Evolutionary conservation across 169 alveolate genomes (phyloP).

Genomic region (Eimeria mitis): DNA sequence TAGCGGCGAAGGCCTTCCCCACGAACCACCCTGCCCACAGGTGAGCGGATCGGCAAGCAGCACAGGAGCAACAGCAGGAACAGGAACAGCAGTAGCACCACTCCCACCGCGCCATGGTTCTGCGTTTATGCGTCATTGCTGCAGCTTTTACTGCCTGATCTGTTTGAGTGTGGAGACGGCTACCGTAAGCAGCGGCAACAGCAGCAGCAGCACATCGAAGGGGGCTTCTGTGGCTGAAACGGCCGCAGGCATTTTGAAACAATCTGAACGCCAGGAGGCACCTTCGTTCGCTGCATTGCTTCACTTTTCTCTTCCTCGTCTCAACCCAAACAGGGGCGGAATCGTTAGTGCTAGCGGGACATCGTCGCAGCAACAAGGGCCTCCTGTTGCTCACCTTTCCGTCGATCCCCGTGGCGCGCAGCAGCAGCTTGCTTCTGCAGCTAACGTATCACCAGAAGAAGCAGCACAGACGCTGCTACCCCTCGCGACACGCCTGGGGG

Average conservation of each 20-base stretch:
- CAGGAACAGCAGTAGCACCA: neutral
- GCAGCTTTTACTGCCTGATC: conserved; percentile 64
- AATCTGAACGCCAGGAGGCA: conserved; percentile 30
- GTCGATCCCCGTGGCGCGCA: conserved; percentile 21
- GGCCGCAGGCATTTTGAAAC: conserved; percentile 42
- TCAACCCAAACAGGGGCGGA: neutral
- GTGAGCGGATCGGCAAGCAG: conserved; percentile 15
- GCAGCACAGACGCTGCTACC: conserved; percentile 25
- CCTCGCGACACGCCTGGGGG: conserved; percentile 33
- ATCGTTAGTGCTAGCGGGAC: neutral
- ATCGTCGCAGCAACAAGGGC: neutral
- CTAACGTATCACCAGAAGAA: conserved; percentile 37
- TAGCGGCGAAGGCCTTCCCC: conserved; percentile 58
- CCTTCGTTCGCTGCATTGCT: conserved; percentile 40
- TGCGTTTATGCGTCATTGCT: neutral
- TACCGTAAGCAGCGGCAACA: conserved; percentile 2
- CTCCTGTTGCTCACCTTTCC: neutral
- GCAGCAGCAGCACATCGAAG: conserved; percentile 26
- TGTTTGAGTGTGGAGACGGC: neutral
- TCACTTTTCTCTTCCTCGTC: conserved; percentile 37
- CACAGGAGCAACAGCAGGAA: neutral
- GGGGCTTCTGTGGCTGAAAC: conserved; percentile 57
- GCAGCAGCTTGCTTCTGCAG: conserved; percentile 70
- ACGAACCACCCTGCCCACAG: conserved; percentile 65
- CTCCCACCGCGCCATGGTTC: neutral